These are phyloP conservation scores for Penicillium sp. DNA, from an alignment of 2,329 filamentous ascomycete genomes.

Conservation along the genomic window DNA sequence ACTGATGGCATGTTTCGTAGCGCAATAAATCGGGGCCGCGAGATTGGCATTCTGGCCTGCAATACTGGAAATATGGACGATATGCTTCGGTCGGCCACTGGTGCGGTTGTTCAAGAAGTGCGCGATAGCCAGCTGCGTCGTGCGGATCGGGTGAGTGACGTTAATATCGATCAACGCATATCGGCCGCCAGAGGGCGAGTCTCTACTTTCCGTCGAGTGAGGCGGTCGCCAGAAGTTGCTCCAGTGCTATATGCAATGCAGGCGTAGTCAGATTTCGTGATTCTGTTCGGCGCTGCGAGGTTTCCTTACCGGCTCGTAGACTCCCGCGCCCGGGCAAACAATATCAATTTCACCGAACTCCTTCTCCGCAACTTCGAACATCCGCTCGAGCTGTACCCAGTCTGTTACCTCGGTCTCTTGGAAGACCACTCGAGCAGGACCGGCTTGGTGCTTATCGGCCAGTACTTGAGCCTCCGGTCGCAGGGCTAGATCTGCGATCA, in stretches of 20 bases:
- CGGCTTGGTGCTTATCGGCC: constrained; percentile 39
- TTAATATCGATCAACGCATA: constrained; percentile 53
- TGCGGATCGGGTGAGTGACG: constrained; percentile 53
- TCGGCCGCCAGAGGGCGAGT: constrained; percentile 40
- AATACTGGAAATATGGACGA: constrained; percentile 52
- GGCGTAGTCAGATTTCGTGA: not conserved
- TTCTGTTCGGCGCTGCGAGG: not conserved
- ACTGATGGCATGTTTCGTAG: constrained; percentile 51
- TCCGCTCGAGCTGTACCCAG: constrained; percentile 50
- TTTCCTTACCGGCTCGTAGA: constrained; percentile 44
- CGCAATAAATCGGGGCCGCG: constrained; percentile 48
- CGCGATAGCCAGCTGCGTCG: constrained; percentile 51
- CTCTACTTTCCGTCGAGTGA: constrained; percentile 39
- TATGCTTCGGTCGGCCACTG: constrained; percentile 39
- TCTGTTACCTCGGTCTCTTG: constrained; percentile 50
- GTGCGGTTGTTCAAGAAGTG: constrained; percentile 44
- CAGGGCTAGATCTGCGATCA: constrained; percentile 47
- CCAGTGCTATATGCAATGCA: constrained; percentile 40
- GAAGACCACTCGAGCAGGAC: constrained; percentile 41
- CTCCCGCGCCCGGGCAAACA: constrained; percentile 49
- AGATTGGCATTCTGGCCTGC: constrained; percentile 44
- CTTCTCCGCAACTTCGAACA: constrained; percentile 50
- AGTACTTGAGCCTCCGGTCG: constrained; percentile 46
- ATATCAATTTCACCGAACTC: constrained; percentile 51
- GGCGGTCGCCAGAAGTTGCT: constrained; percentile 54